A percentile compares a stretch with the other conserved stretches of the same genome.
Conservation (phyloP, 192 early-diverging fungal species). For the Backusella macrospora region DNA sequence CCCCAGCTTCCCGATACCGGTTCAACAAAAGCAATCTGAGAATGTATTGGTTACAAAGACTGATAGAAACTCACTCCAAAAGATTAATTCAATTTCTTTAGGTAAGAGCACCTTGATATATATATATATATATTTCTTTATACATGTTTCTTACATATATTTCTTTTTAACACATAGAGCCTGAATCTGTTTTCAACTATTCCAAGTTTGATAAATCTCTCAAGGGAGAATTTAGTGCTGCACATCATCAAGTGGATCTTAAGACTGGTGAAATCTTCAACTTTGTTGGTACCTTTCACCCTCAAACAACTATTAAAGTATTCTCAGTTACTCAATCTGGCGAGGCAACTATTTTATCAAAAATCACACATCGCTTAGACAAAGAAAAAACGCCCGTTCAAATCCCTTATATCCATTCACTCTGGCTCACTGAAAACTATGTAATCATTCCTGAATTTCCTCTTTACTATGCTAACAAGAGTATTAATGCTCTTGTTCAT, state of each 20-base stretch:
- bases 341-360: slow-evolving; percentile 17
- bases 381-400: slow-evolving; percentile 11
- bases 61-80: slow-evolving; percentile 37
- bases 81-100: slow-evolving; percentile 30
- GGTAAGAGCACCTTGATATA: slow-evolving; percentile 12
- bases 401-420: slow-evolving; percentile 56
- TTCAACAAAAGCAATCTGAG: neutral
- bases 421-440: slow-evolving; percentile 58
- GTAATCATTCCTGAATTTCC: slow-evolving; percentile 58
- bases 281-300: slow-evolving; percentile 12
- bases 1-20: slow-evolving; percentile 38
- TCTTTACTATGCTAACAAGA: slow-evolving; percentile 36
- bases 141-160: neutral
- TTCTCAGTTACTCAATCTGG: slow-evolving; percentile 17
- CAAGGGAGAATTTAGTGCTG: slow-evolving; percentile 19
- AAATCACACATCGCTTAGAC: slow-evolving; percentile 18
- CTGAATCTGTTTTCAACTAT: neutral
- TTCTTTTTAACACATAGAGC: neutral
- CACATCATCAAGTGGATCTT: slow-evolving; percentile 34
- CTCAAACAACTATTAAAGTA: slow-evolving; percentile 8
- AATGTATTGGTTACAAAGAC: slow-evolving; percentile 37
- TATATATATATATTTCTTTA: neutral
- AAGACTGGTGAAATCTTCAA: slow-evolving; percentile 28
- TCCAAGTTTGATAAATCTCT: neutral
- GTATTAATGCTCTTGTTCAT: neutral